Conservation (phyloP, 1,139 yeast genomes). For the Candida freyschussii region DNA sequence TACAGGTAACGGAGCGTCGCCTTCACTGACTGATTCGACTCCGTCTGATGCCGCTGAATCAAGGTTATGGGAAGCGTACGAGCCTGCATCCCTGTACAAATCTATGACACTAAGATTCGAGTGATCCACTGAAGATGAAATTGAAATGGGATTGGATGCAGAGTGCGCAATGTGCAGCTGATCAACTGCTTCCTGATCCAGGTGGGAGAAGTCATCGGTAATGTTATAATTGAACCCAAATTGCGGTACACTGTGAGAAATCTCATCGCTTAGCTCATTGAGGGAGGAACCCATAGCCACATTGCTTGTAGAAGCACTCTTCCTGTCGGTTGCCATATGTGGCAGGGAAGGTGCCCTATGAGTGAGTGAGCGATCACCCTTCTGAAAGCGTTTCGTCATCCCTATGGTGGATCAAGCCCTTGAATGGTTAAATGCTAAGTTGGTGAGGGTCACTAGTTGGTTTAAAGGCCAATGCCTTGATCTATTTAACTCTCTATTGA, state of each 20-base stretch:
- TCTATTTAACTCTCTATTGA: no score
- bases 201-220: background rate
- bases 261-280: no score
- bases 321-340: conserved; percentile 3
- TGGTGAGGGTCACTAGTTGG: no score
- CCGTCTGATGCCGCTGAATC: background rate
- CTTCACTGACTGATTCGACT: background rate
- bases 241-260: no score
- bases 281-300: no score
- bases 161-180: conserved; percentile 7
- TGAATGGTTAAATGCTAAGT: no score
- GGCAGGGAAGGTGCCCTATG: conserved; percentile 14
- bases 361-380: conserved; percentile 5
- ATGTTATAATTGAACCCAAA: conserved; percentile 8
- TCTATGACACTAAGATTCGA: conserved; percentile 24
- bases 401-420: no score
- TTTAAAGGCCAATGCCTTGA: no score
- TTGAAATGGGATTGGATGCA: conserved; percentile 4
- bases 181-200: no score
- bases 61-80: conserved; percentile 7
- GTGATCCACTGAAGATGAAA: conserved; percentile 6
- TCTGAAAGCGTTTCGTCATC: conserved; percentile 1
- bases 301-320: background rate
- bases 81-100: conserved; percentile 20
- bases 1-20: no score